Base-by-base conservation (phyloP, 176 grass and related monocot genomes). In the Hordeum marinum region DNA sequence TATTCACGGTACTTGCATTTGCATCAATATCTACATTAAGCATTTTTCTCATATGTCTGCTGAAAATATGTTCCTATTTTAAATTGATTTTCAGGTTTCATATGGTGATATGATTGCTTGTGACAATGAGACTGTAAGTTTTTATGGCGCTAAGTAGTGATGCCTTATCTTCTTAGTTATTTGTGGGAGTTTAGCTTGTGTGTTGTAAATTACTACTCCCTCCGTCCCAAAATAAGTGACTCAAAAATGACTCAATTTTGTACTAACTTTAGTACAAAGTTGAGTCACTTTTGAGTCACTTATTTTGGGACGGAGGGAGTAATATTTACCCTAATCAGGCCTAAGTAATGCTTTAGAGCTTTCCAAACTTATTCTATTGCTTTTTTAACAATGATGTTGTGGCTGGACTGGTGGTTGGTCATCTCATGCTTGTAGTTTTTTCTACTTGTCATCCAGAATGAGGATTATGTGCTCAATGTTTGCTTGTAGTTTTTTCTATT, bases 51-150 rank as follows among this genome's bases (percentile, higher is more conserved):
- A 59, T 46, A 62, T 65, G n/a, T 55, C 82, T 23, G 8, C 74
- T 86, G 9, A 88, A 71, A 79, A 48, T 34, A 39, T 4, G 20
- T 74, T 52, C 26, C 4, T 84, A 24, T 80, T 71, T 71, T 0
- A 37, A 81, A 57, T 71, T 91, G 11, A 55, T 55, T 84, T 74
- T 83, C 89, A 95, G 96, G 71, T 98, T 72, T 98, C 96, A 37
- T 98, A 94, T 89, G 96, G 96, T 65, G 96, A 98, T 81, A 98
- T 95, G 96, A 95, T 98, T 77, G 96, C 96, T 20, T 98, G 96
- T 73, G 96, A 98, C 78, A 98, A 95, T 87, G 96, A 98, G 24
- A 98, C 88, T 84, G 96, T 98, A 95, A 95, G 96, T 92, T 42
- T 54, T 77, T 62, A 60, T 50, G 37, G 48, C 87, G 15, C 68